Base-by-base conservation (phyloP, 2,329 filamentous ascomycete genomes). In the Ophiostoma fasciatum region DNA sequence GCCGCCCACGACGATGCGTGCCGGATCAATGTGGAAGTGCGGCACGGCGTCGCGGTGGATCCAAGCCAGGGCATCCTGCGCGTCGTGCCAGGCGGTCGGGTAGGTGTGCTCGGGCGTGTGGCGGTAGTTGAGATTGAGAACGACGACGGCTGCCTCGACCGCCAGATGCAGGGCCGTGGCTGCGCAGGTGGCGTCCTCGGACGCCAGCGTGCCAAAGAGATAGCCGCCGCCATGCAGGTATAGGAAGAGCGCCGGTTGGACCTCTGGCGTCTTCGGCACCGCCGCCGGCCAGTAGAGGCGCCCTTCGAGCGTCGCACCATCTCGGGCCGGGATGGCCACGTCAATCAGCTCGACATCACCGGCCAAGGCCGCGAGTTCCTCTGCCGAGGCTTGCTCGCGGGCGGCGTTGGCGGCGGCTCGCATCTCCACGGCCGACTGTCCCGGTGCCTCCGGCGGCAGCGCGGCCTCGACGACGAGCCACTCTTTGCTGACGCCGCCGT, bases 1-100 rank as follows among this genome's bases (percentile, higher is more conserved):
- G 12, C 58, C 57, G 21, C 58, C 56, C 13, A 59, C 42, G 3
- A 57, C 55, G 14, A 61, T 29, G 7, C 55, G 57, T 13, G 46
- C 40, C 0, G 50, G 48, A 12, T 54, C 50, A 33, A 58, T 42
- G 36, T 28, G 32, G 14, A 35, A 29, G 25, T 12, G 7, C 1
- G 47, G 31, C 15, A 32, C 43, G 1, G 61, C 57, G 38, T 66
- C 52, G 12, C 52, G 50, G 33, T 71, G 62, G 0, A 69, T 47
- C 71, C 70, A 77, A 14, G 59, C 52, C 22, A 72, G 66, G 0
- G 63, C 60, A 31, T 74, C 71, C 39, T 69, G 61, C 0, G 57
- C 49, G 31, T 77, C 72, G 29, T 65, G 41, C 62, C 63, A 71
- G 0, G 62, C 59, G 0, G 59, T 64, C 0, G 71, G 72, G 38